Evolutionary conservation across 768 basidiomycete species (phyloP), one percentile per base, ranked within the genome.

Genomic region (Hygrocybe coccinea): DNA sequence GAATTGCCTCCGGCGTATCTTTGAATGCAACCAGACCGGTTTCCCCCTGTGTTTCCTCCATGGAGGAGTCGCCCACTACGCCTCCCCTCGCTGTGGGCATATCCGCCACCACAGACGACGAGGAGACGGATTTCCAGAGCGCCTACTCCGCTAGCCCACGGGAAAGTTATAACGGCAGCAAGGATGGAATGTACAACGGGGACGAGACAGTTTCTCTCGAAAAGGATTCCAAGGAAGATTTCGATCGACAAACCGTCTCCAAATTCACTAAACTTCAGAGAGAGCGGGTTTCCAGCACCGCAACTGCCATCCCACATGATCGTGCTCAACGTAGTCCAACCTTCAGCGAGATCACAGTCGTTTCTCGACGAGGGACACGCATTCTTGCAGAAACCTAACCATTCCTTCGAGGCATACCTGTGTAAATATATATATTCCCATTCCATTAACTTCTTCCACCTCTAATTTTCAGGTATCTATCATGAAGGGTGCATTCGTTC

Each of bases 101-200:
- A 36, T 66, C 69, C 24, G 72, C 69, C 24, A 70, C 78, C 33
- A 82, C 86, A 7, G 87, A 89, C 56, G 88, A 89, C 61, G 89
- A 87, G 19, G 88, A 90, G 62, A 86, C 86, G 24, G 90, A 92
- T 63, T 92, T 91, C 68, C 89, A 91, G 71, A 91, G 89, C 59
- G 90, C 90, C 34, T 90, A 87, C 68, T 90, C 88, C 4, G 71
- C 81, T 2, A 89, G 87, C 63, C 87, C 88, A 11, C 80, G 86
- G 1, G 80, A 73, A 44, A 88, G 86, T 64, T 84, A 82, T 59
- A 74, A 77, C 14, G 62, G 62, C 41, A 62, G 64, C 22, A 57
- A 67, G 34, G 61, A 65, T 52, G 67, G 70, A 45, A 60, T 66
- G 49, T 65, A 70, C 43, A 63, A 63, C 52, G 55, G 61, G 22